These are phyloP conservation scores for Botrytis galanthina DNA, from an alignment of 2,329 filamentous ascomycete species.

Conservation along the genomic window DNA sequence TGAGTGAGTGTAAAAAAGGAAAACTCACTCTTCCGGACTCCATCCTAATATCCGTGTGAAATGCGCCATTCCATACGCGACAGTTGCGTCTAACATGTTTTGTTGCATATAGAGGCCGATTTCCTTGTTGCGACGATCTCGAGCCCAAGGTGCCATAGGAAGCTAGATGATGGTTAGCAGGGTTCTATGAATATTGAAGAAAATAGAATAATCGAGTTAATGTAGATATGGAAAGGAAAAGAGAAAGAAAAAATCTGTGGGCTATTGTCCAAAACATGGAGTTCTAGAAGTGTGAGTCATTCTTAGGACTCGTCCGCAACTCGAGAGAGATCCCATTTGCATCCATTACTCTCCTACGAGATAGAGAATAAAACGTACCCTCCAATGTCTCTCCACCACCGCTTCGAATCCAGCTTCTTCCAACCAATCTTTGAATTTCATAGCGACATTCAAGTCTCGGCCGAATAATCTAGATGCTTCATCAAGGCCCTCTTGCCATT, in stretches of 20 bases:
- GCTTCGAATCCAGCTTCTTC: slow-evolving; percentile 41
- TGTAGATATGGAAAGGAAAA: neutral
- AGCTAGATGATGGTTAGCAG: slow-evolving; percentile 12
- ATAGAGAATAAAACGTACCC: neutral
- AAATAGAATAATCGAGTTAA: neutral
- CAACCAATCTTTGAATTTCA: slow-evolving; percentile 33
- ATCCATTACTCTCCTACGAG: neutral
- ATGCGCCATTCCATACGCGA: slow-evolving; percentile 24
- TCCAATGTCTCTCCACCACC: slow-evolving; percentile 22
- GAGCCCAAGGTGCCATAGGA: slow-evolving; percentile 41
- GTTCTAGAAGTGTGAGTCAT: too few species aligned
- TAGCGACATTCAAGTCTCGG: slow-evolving; percentile 28
- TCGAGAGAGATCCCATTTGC: neutral
- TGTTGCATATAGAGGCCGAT: slow-evolving; percentile 30
- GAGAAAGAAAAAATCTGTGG: neutral
- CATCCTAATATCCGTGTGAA: slow-evolving; percentile 32
- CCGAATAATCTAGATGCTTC: slow-evolving; percentile 40
- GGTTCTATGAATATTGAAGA: rapidly evolving
- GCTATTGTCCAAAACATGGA: neutral
- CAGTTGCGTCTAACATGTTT: slow-evolving; percentile 28
- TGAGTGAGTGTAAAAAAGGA: neutral
- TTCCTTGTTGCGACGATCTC: slow-evolving; percentile 40
- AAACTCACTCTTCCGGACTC: slow-evolving; percentile 32
- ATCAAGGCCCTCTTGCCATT: slow-evolving; percentile 27
- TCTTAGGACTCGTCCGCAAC: too few species aligned